These are phyloP conservation scores for Boletus rufocinnamomeus DNA, from an alignment of 768 basidiomycete species.

Conservation along the genomic window DNA sequence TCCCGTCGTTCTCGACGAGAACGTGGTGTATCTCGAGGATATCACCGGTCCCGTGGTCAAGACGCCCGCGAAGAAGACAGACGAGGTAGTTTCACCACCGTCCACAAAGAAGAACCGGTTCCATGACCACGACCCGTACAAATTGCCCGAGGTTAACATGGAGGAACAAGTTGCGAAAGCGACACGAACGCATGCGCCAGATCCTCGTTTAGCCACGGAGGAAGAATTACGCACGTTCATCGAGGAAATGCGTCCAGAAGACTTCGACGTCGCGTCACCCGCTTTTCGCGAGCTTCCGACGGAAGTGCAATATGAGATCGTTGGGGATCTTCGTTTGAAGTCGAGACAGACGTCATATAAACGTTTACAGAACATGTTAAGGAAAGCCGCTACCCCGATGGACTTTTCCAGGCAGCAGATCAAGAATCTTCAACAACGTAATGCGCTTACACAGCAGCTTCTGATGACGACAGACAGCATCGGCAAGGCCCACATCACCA, in stretches of 20 bases:
- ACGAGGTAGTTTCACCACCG: conserved; percentile 40
- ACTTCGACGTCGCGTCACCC: conserved; percentile 88
- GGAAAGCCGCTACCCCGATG: conserved; percentile 73
- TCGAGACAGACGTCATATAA: conserved; percentile 93
- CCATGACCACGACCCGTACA: conserved; percentile 88
- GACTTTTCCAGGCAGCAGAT: conserved; percentile 99
- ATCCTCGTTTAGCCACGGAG: conserved; percentile 94
- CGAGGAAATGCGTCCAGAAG: conserved; percentile 93
- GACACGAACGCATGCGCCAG: conserved; percentile 63
- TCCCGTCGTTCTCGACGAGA: conserved; percentile 60
- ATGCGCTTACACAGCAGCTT: conserved; percentile 89
- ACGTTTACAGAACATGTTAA: conserved; percentile 89
- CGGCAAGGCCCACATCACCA: conserved; percentile 84
- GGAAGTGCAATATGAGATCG: conserved; percentile 97
- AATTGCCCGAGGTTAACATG: conserved; percentile 81
- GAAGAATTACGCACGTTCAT: conserved; percentile 93
- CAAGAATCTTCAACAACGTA: conserved; percentile 83
- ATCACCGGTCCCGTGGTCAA: conserved; percentile 55
- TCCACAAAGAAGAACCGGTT: conserved; percentile 61
- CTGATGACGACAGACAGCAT: conserved; percentile 90
- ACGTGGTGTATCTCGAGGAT: conserved; percentile 89
- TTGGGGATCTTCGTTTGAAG: conserved; percentile 92
- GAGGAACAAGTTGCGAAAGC: conserved; percentile 62
- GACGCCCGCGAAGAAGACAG: conserved; percentile 45
- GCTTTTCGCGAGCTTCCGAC: conserved; percentile 92